Conservation (phyloP, 2,329 filamentous ascomycete species). For the Apiospora hydei region DNA sequence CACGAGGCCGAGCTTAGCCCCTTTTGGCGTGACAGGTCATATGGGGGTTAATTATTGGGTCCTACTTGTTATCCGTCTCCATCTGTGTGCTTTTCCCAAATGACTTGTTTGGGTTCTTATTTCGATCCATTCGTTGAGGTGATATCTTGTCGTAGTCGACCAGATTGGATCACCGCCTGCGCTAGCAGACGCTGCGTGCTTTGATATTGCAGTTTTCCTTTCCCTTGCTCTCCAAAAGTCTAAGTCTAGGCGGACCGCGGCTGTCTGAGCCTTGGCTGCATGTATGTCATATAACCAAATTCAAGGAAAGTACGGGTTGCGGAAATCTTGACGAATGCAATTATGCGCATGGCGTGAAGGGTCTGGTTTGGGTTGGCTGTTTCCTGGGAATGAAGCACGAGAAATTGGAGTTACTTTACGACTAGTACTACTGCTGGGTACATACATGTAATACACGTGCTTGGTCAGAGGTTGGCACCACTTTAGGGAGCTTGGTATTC, state of each 20-base stretch:
- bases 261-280: not conserved
- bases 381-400: not conserved
- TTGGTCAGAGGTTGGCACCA: not conserved
- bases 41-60: not conserved
- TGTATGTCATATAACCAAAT: conserved; percentile 12
- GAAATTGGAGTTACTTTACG: not conserved
- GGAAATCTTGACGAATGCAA: not conserved
- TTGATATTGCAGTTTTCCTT: not conserved
- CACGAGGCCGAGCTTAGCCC: not conserved
- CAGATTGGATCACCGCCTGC: conserved; percentile 11
- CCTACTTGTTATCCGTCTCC: not conserved
- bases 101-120: conserved; percentile 6
- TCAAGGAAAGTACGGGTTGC: not conserved
- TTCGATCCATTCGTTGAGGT: not conserved
- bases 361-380: not conserved
- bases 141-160: conserved; percentile 15
- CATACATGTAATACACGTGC: not conserved
- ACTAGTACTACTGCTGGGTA: not conserved
- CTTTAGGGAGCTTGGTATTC: not conserved
- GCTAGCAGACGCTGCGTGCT: conserved; percentile 10
- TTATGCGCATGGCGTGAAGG: not conserved
- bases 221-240: not conserved
- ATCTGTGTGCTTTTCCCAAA: not conserved
- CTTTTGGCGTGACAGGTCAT: conserved; percentile 21
- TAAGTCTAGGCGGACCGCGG: not conserved